Base-by-base conservation (phyloP, 306 rosid genomes). In the Malus orientalis region DNA sequence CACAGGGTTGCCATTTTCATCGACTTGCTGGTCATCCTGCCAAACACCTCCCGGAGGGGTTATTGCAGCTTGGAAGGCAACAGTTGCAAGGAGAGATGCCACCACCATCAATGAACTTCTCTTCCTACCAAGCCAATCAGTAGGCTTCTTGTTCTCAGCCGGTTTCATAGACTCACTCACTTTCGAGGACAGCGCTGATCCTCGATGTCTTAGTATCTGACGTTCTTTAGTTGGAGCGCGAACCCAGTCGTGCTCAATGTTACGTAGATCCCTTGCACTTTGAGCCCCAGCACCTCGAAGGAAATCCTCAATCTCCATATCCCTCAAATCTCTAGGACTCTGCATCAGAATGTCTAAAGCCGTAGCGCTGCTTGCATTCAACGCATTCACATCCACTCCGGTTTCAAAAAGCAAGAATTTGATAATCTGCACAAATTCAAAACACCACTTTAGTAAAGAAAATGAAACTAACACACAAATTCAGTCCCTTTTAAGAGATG, bases 41-140 rank as follows among this genome's bases (percentile, higher is more conserved):
- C 83, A 83, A 49, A 83, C 71, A 6, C 83, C 86, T 27, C 86
- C 78, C 0, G 86, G 84, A 6, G 86, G 86, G 27, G 74, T 82
- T 14, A 74, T 12, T 5, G 59, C 74, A 44, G 85, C 85, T 74
- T 78, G 82, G 51, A 82, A 82, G 69, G 86, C 80, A 19, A 76
- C 51, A 5, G 84, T 83, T 59, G 78, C 86, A 11, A 83, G 38
- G 23, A 83, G 70, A 12, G 81, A 79, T 38, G 83, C 81, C 27
- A 79, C 83, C 60, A 79, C 76, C 86, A 79, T 75, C 19, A 83
- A 60, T 10, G 80, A 45, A n/a, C 71, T 74, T 30, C 69, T 76
- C 71, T 76, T 80, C 45, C 80, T 62, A 42, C 76, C 79, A 25
- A 80, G 76, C 84, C 80, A 81, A 30, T 75, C 73, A 16, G 36